Evolutionary conservation across 1,284 basidiomycete species (phyloP), one percentile per base, ranked within the genome.

Genomic region (Irpex rosettiformis): DNA sequence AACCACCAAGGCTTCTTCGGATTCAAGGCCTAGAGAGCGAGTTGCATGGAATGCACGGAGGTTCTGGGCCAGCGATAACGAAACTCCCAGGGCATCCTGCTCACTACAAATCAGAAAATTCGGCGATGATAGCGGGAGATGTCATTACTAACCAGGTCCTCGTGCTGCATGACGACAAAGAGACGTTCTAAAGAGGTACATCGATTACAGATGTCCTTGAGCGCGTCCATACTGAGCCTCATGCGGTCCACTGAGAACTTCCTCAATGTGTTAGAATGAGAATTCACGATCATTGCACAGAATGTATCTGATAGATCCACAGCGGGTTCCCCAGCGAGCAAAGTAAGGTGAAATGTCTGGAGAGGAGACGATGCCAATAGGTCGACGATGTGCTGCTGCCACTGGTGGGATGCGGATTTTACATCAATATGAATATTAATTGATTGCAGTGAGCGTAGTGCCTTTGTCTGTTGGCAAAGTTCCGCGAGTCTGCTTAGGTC

Each of bases 161-260:
- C 65, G 13, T 75, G 77, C 45, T 81, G 75, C 16, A 82, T 69
- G 0, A 83, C 81, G 7, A 89, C 69, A 66, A 88, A 89, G 4
- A 90, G 68, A 62, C 88, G 77, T 62, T 86, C 79, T 4, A 91
- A 75, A 6, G 66, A 69, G 0, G 69, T 59, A 61, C 87, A 89
- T 18, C 73, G 69, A 5, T 64, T 61, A 64, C 87, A 89, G 16
- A 91, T 79, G 21, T 78, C 72, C n/a, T 72, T 69, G 30, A 91
- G 74, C 0, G 78, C 74, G 16, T 68, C 68, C 21, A 83, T 65
- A 62, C 74, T 74, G 56, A 89, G 77, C 3, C 76, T 72, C 76
- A 88, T 81, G 24, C 86, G 77, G 64, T 89, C 82, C 2, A 89
- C 77, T 8, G 85, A 86, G 62, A 91, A 81, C 7, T 79, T 74